Percentiles rank a stretch among this genome's conserved stretches.
These are phyloP conservation scores for Phylloporus scabripes DNA, from an alignment of 768 basidiomycete genomes.

Conservation along the genomic window DNA sequence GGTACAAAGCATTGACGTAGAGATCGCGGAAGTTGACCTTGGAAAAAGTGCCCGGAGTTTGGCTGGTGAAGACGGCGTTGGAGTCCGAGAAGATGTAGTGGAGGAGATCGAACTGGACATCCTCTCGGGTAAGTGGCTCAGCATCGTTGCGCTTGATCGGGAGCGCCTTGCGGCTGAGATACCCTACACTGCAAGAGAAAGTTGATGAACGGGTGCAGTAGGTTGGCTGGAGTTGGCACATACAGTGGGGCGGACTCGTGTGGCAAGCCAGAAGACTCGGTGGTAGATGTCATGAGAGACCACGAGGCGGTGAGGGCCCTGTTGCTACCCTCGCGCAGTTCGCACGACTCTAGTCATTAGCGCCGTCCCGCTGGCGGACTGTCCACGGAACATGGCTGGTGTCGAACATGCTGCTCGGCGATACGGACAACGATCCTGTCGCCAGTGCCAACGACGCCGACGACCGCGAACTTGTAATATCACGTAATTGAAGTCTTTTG, in stretches of 20 bases:
- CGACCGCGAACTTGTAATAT: background rate
- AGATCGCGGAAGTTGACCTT: slow-evolving; percentile 76
- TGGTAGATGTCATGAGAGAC: slow-evolving; percentile 43
- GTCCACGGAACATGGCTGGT: background rate
- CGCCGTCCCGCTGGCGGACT: slow-evolving; percentile 10
- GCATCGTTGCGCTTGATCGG: slow-evolving; percentile 82
- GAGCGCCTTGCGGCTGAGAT: slow-evolving; percentile 56
- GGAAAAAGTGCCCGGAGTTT: slow-evolving; percentile 41
- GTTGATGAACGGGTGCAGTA: slow-evolving; percentile 8
- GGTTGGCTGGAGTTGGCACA: slow-evolving; percentile 21
- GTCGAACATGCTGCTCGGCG: slow-evolving; percentile 3
- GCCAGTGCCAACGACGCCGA: slow-evolving; percentile 9
- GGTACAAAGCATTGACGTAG: slow-evolving; percentile 76
- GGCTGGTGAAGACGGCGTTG: slow-evolving; percentile 65
- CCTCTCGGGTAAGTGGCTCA: slow-evolving; percentile 75
- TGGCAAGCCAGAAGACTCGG: slow-evolving; percentile 38
- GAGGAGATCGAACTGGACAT: slow-evolving; percentile 84
- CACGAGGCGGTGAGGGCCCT: slow-evolving; percentile 32
- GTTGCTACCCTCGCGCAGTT: slow-evolving; percentile 20
- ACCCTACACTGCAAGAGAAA: slow-evolving; percentile 41
- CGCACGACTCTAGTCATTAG: slow-evolving; percentile 25
- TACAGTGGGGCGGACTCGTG: slow-evolving; percentile 52
- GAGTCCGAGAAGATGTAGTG: slow-evolving; percentile 70
- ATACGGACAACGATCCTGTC: slow-evolving; percentile 5
- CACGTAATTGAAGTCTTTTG: slow-evolving; percentile 23